These are phyloP conservation scores for Rhodotorula sphaerocarpa DNA, from an alignment of 768 basidiomycete species.

Conservation along the genomic window DNA sequence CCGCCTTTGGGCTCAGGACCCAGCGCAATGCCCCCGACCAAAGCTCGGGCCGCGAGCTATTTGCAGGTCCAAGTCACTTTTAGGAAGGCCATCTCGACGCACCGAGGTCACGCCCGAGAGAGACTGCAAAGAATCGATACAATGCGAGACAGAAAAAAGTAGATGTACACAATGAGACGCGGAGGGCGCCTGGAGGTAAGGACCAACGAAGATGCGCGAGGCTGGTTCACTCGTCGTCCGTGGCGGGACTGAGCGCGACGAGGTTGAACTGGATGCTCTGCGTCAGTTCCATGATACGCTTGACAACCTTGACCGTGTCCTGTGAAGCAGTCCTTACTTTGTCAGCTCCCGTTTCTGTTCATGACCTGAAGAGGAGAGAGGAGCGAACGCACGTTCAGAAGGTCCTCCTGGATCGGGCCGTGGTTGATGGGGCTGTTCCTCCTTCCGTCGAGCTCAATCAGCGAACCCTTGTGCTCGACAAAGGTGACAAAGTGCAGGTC, in stretches of 20 bases:
- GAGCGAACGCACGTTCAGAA: conserved; percentile 27
- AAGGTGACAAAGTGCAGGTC: conserved; percentile 84
- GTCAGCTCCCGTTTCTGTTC: too few species aligned
- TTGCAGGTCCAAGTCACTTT: too few species aligned
- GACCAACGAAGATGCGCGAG: neutral
- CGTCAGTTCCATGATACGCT: conserved; percentile 52
- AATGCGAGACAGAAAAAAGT: too few species aligned
- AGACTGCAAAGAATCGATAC: too few species aligned
- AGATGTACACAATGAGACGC: too few species aligned
- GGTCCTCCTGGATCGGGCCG: conserved; percentile 18
- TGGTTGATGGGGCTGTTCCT: conserved; percentile 71
- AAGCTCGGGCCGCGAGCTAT: too few species aligned
- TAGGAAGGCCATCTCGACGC: too few species aligned
- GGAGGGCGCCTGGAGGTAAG: too few species aligned
- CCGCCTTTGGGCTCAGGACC: too few species aligned
- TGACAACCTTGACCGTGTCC: conserved; percentile 60
- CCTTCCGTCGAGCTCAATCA: conserved; percentile 79
- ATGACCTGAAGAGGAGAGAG: too few species aligned
- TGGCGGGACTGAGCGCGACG: conserved; percentile 52
- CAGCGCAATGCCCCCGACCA: too few species aligned
- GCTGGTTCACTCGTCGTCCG: conserved; percentile 25
- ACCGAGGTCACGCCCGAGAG: too few species aligned
- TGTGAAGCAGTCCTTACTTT: conserved; percentile 36
- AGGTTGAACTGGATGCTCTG: conserved; percentile 59
- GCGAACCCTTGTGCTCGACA: conserved; percentile 48